Percentiles rank a stretch among this genome's conserved stretches.
Evolutionary conservation across 2,329 filamentous ascomycete species (phyloP).

Genomic region (Fusarium domesticum): DNA sequence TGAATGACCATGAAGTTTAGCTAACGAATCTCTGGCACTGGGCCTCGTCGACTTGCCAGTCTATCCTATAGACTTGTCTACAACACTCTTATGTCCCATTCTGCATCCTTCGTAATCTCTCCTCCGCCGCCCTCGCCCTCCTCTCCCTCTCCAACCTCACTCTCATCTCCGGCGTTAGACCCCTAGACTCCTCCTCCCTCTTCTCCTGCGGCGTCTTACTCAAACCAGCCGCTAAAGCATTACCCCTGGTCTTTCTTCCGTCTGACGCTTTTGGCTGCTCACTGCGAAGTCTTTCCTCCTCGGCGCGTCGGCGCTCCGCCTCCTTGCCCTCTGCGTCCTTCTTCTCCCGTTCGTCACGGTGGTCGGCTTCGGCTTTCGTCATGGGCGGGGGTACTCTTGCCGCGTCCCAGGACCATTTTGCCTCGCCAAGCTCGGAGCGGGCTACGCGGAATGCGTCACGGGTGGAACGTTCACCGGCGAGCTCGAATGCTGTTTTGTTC

Average conservation of each 20-base stretch:
- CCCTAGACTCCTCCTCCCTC: constrained; percentile 78
- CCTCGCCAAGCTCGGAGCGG: constrained; percentile 75
- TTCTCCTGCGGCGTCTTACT: constrained; percentile 76
- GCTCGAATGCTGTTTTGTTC: constrained; percentile 81
- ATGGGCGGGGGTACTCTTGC: constrained; percentile 71
- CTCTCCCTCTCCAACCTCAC: constrained; percentile 82
- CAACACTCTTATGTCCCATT: constrained; percentile 16
- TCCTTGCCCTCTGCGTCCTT: constrained; percentile 66
- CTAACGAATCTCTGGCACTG: too few relatives aligned
- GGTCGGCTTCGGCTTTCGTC: constrained; percentile 67
- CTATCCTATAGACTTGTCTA: too few relatives aligned
- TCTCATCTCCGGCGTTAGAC: constrained; percentile 83
- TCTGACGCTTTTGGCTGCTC: constrained; percentile 60
- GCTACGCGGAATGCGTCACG: constrained; percentile 90
- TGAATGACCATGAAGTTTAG: too few relatives aligned
- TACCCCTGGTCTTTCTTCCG: constrained; percentile 49
- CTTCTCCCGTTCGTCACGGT: constrained; percentile 67
- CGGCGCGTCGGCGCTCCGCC: constrained; percentile 65
- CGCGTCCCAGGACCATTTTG: constrained; percentile 72
- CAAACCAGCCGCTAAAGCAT: constrained; percentile 50
- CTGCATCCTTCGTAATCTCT: constrained; percentile 67
- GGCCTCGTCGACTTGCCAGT: too few relatives aligned
- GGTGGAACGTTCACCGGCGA: constrained; percentile 80
- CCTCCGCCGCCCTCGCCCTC: constrained; percentile 87
- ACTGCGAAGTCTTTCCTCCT: constrained; percentile 67